Conservation (phyloP, 441 rosid species). For the Flueggea neowawraea region DNA sequence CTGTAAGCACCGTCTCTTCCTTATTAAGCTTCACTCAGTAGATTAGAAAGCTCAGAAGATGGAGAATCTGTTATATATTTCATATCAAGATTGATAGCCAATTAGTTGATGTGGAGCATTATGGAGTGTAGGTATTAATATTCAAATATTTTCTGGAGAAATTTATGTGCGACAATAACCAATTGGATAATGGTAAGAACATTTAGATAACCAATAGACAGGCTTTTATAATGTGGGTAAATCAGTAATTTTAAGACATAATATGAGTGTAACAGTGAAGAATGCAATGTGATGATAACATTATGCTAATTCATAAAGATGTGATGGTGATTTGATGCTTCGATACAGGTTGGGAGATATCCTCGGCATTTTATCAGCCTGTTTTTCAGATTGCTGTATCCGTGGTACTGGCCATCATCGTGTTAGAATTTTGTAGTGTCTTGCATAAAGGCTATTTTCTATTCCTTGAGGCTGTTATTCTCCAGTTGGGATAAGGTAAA, state of each 20-base stretch:
- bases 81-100: too few species aligned
- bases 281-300: not conserved
- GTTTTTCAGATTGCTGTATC: slow-evolving; percentile 87
- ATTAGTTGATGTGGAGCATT: too few species aligned
- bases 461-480: slow-evolving; percentile 50
- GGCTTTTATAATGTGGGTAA: too few species aligned
- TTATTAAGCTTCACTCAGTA: too few species aligned
- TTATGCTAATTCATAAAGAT: not conserved
- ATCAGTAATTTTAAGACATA: too few species aligned
- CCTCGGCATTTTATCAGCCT: slow-evolving; percentile 92
- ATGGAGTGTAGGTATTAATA: not conserved
- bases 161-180: too few species aligned
- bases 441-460: slow-evolving; percentile 61
- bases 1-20: slow-evolving; percentile 53
- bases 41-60: too few species aligned
- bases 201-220: too few species aligned
- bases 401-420: slow-evolving; percentile 99
- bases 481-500: slow-evolving; percentile 55
- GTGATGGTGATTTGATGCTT: not conserved
- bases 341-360: slow-evolving; percentile 79
- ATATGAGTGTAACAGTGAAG: too few species aligned
- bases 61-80: too few species aligned
- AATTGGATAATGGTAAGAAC: too few species aligned
- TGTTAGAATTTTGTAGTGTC: slow-evolving; percentile 89
- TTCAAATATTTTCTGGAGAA: not conserved